Base-by-base conservation (phyloP, 148 eudicot genomes). In the Oxyria digyna region DNA sequence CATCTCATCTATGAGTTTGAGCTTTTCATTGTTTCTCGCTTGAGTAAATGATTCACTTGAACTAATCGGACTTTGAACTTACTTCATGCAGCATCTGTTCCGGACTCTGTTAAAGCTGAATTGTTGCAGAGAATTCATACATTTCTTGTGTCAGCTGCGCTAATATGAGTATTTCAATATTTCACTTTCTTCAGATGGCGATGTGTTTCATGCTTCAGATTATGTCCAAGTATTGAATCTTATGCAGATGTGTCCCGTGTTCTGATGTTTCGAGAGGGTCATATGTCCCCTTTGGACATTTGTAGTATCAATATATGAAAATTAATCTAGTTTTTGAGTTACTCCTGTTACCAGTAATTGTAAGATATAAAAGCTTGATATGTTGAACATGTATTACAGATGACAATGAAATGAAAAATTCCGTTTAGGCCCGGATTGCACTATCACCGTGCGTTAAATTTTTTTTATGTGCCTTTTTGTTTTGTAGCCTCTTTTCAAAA, bases 31-130 rank as follows among this genome's bases (percentile, higher is more conserved):
- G 55, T 46, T 50, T 14, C 42, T 18, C 0, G 63, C 32, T 69
- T 32, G 21, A 7, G 14, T 42, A 57, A 21, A 35, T 67, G 13
- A 38, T 29, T 21, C 18, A 12, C 4, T 15, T 42, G 41, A 15
- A 4, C 24, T 67, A 26, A 33, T 72, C 45, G 18, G 21, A 21
- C 18, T 52, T 38, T 2, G 31, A 31, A 20, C 57, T 32, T 27
- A 20, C 57, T 32, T 27, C 27, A 31, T 83, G 85, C 84, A 87
- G 92, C 87, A 68, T 81, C 87, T 24, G 62, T 87, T 68, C 92
- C 89, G 23, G 92, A 81, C 75, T 69, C 85, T 0, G 81, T 87
- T 67, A 85, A 87, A 69, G 85, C 89, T 31, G 92, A 87, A 81
- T 79, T 87, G 75, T 78, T 87, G 85, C 85, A 87, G 73, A 78